These are phyloP conservation scores for Recurvomyces mirabilis DNA, from an alignment of 495 filamentous ascomycete genomes.

Conservation along the genomic window DNA sequence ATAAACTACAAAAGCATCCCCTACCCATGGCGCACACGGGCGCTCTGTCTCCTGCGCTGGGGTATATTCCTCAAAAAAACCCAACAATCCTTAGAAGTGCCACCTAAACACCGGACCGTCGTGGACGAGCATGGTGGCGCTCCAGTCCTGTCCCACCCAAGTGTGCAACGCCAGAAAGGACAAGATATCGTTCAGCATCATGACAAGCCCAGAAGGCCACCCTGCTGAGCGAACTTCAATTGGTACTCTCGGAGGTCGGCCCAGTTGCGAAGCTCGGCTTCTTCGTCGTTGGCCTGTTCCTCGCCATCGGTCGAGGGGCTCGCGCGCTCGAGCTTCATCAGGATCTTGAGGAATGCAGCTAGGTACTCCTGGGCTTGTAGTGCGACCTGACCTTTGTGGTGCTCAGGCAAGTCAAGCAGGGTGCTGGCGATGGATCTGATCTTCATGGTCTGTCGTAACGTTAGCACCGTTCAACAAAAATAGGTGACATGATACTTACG, in stretches of 20 bases:
- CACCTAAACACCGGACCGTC: no score
- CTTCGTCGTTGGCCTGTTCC: constrained; percentile 46
- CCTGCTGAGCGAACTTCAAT: constrained; percentile 54
- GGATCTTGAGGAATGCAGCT: constrained; percentile 53
- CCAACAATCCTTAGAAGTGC: no score
- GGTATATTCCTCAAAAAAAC: no score
- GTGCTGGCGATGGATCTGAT: constrained; percentile 69
- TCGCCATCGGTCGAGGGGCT: constrained; percentile 28
- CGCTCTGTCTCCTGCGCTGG: no score
- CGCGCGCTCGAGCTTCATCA: constrained; percentile 56
- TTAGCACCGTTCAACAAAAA: constrained; percentile 34
- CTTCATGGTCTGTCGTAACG: constrained; percentile 36
- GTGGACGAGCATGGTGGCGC: no score
- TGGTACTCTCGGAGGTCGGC: constrained; percentile 64
- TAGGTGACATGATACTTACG: constrained; percentile 30
- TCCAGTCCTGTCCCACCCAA: no score
- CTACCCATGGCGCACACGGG: no score
- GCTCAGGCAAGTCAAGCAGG: constrained; percentile 50
- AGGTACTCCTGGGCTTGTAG: constrained; percentile 55
- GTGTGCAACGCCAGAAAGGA: no score
- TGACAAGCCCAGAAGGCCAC: constrained; percentile 31
- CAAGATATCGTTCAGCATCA: no score
- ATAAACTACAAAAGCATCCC: no score
- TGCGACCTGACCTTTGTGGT: constrained; percentile 44
- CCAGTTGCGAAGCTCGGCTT: constrained; percentile 62